A percentile compares a stretch with the other conserved stretches of the same genome.
Evolutionary conservation across 371 early-diverging fungal genomes (phyloP).

Genomic region (Mortierella sp.): DNA sequence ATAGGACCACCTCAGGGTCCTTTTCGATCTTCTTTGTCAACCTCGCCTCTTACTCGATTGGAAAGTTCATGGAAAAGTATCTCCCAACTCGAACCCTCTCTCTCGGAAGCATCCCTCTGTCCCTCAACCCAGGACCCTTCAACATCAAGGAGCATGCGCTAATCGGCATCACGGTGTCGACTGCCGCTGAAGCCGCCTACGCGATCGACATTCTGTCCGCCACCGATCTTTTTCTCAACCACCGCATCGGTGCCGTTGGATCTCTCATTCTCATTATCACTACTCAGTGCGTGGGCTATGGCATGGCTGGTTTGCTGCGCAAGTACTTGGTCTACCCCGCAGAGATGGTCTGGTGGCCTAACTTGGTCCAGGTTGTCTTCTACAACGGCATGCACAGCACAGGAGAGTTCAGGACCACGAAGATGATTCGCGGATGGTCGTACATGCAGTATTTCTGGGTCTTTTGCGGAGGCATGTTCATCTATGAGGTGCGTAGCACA

Average conservation of each 20-base stretch:
- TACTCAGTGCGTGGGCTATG: conserved; percentile 58
- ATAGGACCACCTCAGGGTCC: conserved; percentile 52
- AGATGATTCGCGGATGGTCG: conserved; percentile 36
- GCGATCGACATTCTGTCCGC: conserved; percentile 67
- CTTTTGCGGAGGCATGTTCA: conserved; percentile 58
- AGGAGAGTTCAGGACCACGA: conserved; percentile 25
- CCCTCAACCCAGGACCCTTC: conserved; percentile 67
- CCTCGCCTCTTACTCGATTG: conserved; percentile 55
- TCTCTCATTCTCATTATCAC: conserved; percentile 68
- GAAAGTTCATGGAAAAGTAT: conserved; percentile 43
- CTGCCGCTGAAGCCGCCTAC: conserved; percentile 52
- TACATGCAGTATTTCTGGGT: conserved; percentile 59
- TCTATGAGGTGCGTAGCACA: conserved; percentile 51
- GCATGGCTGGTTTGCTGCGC: conserved; percentile 61
- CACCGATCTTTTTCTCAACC: conserved; percentile 65
- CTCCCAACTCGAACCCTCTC: conserved; percentile 36
- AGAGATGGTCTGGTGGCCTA: conserved; percentile 58
- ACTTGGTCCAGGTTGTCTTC: conserved; percentile 48
- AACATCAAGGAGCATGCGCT: conserved; percentile 69
- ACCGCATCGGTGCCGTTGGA: conserved; percentile 61
- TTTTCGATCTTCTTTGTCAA: conserved; percentile 59
- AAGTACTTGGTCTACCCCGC: conserved; percentile 55
- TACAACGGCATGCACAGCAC: conserved; percentile 58
- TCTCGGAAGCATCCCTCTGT: conserved; percentile 25
- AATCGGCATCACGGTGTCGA: conserved; percentile 58